Base-by-base conservation (phyloP, 139 green algal genomes). In the Chlorella ohadii region DNA sequence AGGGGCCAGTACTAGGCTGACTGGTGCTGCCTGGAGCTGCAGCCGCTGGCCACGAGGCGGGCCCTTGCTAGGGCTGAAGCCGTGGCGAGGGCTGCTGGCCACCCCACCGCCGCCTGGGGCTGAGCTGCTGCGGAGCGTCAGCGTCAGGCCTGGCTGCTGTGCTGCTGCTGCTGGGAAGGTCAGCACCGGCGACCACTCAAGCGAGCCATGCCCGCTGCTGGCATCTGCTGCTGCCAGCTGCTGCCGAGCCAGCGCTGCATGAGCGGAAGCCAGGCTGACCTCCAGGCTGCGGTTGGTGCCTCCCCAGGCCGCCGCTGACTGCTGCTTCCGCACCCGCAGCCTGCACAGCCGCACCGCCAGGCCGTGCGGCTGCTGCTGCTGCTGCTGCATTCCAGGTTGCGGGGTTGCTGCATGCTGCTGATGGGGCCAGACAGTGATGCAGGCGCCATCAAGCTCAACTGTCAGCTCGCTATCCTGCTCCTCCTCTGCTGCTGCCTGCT, bases 301-400 rank as follows among this genome's bases (percentile, higher is more conserved):
- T 13, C 6, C 77, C 0, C 36, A 19, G 25, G 47, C 47, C 1
- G 79, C 65, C 17, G 25, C 67, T 33, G 36, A 25, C 20, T 64
- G 41, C 6, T 34, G 64, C 19, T n/a, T 31, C 20, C 1, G 2
- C 27, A 78, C 11, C 47, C 28, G 66, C 59, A 57, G 47, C 4
- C 65, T 23, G 51, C 34, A 63, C 31, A 78, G 66, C 66, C 79
- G 76, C 33, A 77, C 23, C 39, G 79, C 79, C 31, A 84, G 0
- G 1, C 79, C 79, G 23, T 57, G 64, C 57, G 59, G 76, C n/a
- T 34, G 31, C 31, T 25, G 64, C 57, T 72, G 76, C n/a, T 34
- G 31, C 31, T 25, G 31, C 4, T 34, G 15, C 27, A 7, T 11
- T 2, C 11, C 39, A 28, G 1, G 41, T 27, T 33, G 3, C 64